Conservation (phyloP, 1,284 basidiomycete species). For the Athelia sp. region DNA sequence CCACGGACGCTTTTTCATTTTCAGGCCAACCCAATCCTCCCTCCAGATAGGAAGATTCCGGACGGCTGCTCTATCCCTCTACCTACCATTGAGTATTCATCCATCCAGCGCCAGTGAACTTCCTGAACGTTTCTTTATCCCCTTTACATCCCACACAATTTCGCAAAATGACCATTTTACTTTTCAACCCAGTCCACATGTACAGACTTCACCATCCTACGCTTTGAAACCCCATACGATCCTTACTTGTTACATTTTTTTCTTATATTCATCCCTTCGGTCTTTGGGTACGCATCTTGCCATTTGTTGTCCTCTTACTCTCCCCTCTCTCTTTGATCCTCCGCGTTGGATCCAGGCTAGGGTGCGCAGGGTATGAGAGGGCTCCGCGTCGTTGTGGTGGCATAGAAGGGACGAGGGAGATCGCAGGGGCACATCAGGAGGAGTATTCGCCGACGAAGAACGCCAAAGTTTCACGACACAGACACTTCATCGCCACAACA, state of each 20-base stretch:
- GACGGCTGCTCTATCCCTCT: conserved; percentile 25
- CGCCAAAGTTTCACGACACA: neutral
- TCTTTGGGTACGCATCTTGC: conserved; percentile 8
- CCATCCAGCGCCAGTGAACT: conserved; percentile 29
- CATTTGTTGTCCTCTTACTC: conserved; percentile 60
- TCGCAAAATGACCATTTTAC: conserved; percentile 3
- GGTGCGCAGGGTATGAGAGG: conserved; percentile 68
- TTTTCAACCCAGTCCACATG: conserved; percentile 7
- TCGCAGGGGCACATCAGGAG: neutral
- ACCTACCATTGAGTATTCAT: conserved; percentile 13
- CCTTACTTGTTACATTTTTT: conserved; percentile 22
- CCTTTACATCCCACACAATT: conserved; percentile 7
- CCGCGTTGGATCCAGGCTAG: conserved; percentile 29
- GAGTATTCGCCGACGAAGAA: neutral
- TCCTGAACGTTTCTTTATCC: conserved; percentile 15
- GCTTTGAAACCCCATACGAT: conserved; percentile 7
- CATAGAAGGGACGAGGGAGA: neutral
- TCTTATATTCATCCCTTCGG: conserved; percentile 10
- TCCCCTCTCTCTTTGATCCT: conserved; percentile 40
- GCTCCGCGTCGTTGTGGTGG: conserved; percentile 44
- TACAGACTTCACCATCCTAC: conserved; percentile 3
- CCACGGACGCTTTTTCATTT: conserved; percentile 66
- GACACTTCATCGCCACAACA: neutral
- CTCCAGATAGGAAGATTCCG: conserved; percentile 15
- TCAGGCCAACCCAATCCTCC: conserved; percentile 32